Percentiles rank a stretch among this genome's conserved stretches.
These are phyloP conservation scores for Wolfiporia cocos DNA, from an alignment of 1,284 basidiomycete species.

Conservation along the genomic window DNA sequence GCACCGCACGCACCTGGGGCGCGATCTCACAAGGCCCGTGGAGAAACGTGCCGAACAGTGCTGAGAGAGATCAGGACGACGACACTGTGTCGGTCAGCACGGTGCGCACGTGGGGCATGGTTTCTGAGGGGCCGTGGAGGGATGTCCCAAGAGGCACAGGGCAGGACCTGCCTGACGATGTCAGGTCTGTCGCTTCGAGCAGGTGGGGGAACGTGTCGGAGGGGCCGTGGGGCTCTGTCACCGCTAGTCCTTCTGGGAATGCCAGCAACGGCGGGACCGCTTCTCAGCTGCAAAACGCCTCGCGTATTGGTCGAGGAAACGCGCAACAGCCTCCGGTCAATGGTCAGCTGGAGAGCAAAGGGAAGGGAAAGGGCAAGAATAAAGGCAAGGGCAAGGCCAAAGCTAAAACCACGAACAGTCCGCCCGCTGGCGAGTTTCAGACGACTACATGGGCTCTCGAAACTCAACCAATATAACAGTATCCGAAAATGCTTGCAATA, in stretches of 20 bases:
- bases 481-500: too few species aligned
- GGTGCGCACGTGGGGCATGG: slow-evolving; percentile 13
- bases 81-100: slow-evolving; percentile 13
- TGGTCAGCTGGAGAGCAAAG: not conserved
- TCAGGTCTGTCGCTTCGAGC: too few species aligned
- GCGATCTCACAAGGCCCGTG: too few species aligned
- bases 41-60: not conserved
- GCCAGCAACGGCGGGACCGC: not conserved
- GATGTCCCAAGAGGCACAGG: not conserved
- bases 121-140: slow-evolving; percentile 15
- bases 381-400: not conserved
- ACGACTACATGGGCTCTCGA: too few species aligned
- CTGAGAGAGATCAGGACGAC: slow-evolving; percentile 6
- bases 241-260: not conserved
- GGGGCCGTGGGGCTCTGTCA: not conserved
- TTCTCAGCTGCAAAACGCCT: too few species aligned
- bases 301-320: too few species aligned
- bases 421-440: too few species aligned
- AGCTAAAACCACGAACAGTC: not conserved
- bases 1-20: too few species aligned
- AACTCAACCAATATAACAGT: too few species aligned
- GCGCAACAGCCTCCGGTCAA: not conserved
- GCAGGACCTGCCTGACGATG: not conserved
- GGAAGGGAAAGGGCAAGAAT: not conserved
- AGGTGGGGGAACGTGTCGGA: too few species aligned